These are phyloP conservation scores for Colletotrichum abscissum DNA, from an alignment of 2,329 filamentous ascomycete genomes.

Conservation along the genomic window DNA sequence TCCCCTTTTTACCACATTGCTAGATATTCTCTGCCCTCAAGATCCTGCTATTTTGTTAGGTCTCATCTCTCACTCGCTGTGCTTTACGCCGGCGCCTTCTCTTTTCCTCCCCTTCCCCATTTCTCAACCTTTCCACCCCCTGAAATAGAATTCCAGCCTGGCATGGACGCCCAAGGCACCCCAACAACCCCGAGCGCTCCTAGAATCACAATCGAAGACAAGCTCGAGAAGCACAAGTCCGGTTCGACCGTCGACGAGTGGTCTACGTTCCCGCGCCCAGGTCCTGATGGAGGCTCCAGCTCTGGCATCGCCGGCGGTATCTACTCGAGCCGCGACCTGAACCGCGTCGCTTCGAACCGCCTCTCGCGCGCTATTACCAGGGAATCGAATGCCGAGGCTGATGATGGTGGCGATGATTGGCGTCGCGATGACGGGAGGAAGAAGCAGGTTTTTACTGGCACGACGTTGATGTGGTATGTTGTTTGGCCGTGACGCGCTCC, in stretches of 20 bases:
- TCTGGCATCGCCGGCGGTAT: slow-evolving; percentile 32
- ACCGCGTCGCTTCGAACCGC: slow-evolving; percentile 35
- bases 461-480: slow-evolving; percentile 46
- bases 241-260: slow-evolving; percentile 27
- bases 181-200: not conserved
- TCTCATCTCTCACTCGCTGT: slow-evolving; percentile 5
- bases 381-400: slow-evolving; percentile 41
- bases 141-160: not conserved
- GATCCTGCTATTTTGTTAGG: slow-evolving; percentile 13
- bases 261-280: slow-evolving; percentile 14
- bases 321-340: slow-evolving; percentile 37
- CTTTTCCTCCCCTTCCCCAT: not conserved
- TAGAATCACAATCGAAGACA: slow-evolving; percentile 32
- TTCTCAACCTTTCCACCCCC: too few relatives aligned
- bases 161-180: slow-evolving; percentile 2
- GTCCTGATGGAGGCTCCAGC: slow-evolving; percentile 34
- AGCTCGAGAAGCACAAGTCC: slow-evolving; percentile 21
- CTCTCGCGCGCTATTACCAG: slow-evolving; percentile 39
- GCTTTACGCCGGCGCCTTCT: slow-evolving; percentile 7
- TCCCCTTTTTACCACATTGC: not conserved
- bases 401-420: slow-evolving; percentile 45
- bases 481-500: not conserved
- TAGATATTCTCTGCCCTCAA: not conserved
- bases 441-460: slow-evolving; percentile 50
- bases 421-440: slow-evolving; percentile 45